Percentiles rank a stretch among this genome's conserved stretches.
Evolutionary conservation across 805 yeast genomes (phyloP).

Genomic region (Wickerhamiella australiensis): DNA sequence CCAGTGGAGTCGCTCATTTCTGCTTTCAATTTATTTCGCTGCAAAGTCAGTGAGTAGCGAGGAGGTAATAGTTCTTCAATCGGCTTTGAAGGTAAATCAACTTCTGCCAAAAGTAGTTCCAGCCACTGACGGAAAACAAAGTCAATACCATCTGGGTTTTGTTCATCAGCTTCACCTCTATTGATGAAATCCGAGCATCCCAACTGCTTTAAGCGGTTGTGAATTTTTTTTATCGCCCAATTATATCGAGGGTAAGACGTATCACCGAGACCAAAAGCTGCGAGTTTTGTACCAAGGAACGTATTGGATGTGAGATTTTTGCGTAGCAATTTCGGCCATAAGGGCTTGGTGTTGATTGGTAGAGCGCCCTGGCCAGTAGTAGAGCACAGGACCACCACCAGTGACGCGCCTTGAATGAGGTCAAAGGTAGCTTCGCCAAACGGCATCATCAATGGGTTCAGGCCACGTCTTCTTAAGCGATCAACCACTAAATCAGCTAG

Average conservation of each 20-base stretch:
- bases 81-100: conserved; percentile 27
- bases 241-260: conserved; percentile 82
- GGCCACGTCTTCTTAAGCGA: conserved; percentile 42
- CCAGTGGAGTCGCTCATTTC: conserved; percentile 12
- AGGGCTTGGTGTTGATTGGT: conserved; percentile 60
- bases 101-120: conserved; percentile 32
- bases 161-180: conserved; percentile 85
- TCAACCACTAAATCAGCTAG: conserved; percentile 55
- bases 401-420: conserved; percentile 35
- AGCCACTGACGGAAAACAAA: conserved; percentile 71
- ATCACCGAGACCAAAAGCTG: conserved; percentile 87
- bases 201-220: conserved; percentile 61
- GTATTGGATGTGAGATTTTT: conserved; percentile 51
- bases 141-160: conserved; percentile 57
- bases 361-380: conserved; percentile 95
- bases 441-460: conserved; percentile 46
- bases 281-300: conserved; percentile 47
- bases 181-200: conserved; percentile 65
- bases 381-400: conserved; percentile 53
- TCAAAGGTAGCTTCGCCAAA: conserved; percentile 29
- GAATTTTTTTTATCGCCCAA: conserved; percentile 75
- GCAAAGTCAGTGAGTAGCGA: conserved; percentile 16
- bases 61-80: conserved; percentile 33
- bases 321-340: conserved; percentile 64
- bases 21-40: conserved; percentile 20